Evolutionary conservation across 2,329 filamentous ascomycete species (phyloP), one percentile per base, ranked within the genome.

Genomic region (Sarocladium kiliense): DNA sequence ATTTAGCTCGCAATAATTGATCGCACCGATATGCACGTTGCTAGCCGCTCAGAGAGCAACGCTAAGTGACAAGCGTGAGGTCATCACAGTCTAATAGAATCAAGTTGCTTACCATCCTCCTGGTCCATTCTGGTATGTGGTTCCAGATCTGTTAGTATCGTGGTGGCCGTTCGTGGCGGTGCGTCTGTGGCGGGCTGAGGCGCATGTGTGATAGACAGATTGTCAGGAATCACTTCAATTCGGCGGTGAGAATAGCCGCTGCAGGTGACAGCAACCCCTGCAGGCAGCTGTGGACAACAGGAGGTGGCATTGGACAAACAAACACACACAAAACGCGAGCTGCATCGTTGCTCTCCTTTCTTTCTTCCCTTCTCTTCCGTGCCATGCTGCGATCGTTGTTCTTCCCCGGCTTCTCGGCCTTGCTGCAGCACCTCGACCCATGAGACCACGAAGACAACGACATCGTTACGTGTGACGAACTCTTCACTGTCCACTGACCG

Each of bases 241-340:
- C 30, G 47, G 47, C 47, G 47, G 47, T 51, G 47, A 19, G 47
- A 51, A 51, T n/a, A 36, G 19, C 25, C 21, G 44, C 44, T 49
- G 44, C 44, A 49, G 44, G 44, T 27, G 44, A 4, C n/a, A n/a
- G 47, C 47, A 25, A 36, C 47, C 26, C 47, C 30, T 51, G 47
- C 47, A 51, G 27, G 6, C 25, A 47, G 44, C 16, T 47, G 44
- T 51, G 47, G 47, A 32, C 30, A 51, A 36, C 26, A 36, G 47
- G 47, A 51, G 47, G 27, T 36, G 16, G 44, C 44, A 25, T 25
- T 12, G 41, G 18, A 51, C 6, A 18, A 51, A 51, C n/a, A 34
- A 32, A 51, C 27, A 51, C 3, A 51, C 27, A 32, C 47, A 51
- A 51, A 51, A 51, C 26, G 26, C 44, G 26, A 32, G 44, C 44